Evolutionary conservation across 495 filamentous ascomycete genomes (phyloP).

Genomic region (Neurospora africana): DNA sequence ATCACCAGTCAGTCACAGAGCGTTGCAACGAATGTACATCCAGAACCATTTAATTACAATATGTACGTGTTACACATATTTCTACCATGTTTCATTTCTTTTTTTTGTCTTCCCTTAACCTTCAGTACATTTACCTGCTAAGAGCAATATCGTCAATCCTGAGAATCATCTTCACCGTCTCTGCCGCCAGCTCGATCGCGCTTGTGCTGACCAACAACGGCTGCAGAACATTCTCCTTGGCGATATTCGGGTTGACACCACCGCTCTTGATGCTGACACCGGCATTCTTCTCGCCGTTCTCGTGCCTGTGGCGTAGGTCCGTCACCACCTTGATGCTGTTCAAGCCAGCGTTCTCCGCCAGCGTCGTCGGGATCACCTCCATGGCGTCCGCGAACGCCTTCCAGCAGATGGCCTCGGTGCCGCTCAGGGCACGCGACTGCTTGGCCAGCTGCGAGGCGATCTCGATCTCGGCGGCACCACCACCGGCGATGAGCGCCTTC

Average conservation of each 20-base stretch:
- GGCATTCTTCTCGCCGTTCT: slow-evolving; percentile 86
- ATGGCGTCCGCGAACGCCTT: slow-evolving; percentile 96
- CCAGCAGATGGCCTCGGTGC: slow-evolving; percentile 96
- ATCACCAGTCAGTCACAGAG: background rate
- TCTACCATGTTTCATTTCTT: background rate
- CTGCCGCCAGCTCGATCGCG: slow-evolving; percentile 89
- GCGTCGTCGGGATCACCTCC: slow-evolving; percentile 92
- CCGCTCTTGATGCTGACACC: slow-evolving; percentile 96
- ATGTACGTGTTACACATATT: background rate
- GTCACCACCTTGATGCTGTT: slow-evolving; percentile 99
- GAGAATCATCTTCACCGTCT: slow-evolving; percentile 98
- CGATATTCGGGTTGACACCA: slow-evolving; percentile 88
- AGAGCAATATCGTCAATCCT: slow-evolving; percentile 89
- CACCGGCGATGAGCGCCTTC: slow-evolving; percentile 91
- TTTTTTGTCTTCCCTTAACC: background rate
- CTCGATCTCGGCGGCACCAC: slow-evolving; percentile 92
- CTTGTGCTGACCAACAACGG: slow-evolving; percentile 93
- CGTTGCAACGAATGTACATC: background rate
- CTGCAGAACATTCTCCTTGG: slow-evolving; percentile 95
- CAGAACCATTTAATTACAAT: background rate
- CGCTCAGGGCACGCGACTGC: slow-evolving; percentile 69
- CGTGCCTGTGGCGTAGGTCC: slow-evolving; percentile 85
- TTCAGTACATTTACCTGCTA: slow-evolving; percentile 18
- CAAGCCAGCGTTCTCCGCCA: slow-evolving; percentile 93
- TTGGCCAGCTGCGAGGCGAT: slow-evolving; percentile 72